Base-by-base conservation (phyloP, 148 eudicot species). In the Dysphania ambrosioides region DNA sequence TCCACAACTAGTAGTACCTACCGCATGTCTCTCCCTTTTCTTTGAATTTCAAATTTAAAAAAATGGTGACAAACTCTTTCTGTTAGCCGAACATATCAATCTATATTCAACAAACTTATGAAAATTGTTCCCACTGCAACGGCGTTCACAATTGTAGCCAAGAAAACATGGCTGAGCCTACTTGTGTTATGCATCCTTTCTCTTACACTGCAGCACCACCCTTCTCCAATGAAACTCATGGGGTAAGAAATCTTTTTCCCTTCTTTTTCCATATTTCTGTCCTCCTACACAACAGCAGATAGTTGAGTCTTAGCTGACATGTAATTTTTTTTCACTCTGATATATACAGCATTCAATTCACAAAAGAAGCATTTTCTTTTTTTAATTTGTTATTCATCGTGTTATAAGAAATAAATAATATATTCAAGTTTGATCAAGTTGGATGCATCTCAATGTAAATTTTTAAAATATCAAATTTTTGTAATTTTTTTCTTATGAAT, bases 121-220 rank as follows among this genome's bases (percentile, higher is more conserved):
- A 51, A 62, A 72, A 51, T n/a, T 65, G 40, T 36, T 60, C 36
- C 34, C 31, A 21, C 60, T 10, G 36, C 9, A 23, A 36, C 3
- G 12, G 23, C 3, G 12, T 36, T 66, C 9, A 8, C 31, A 40
- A 38, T 58, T 59, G 36, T 36, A 59, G 51, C 66, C 5, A 47
- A 56, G 12, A 27, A 19, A 6, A n/a, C 57, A 86, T 89, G 93
- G 89, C 82, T 49, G 89, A 89, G 19, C 57, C 91, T 55, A 70
- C 91, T 44, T 89, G 91, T 84, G 64, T 89, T 24, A 38, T 87
- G 81, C 83, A 73, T 73, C 78, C 90, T 24, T 83, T 85, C 76
- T 83, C 93, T 61, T 82, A 79, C 78, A 64, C 89, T 72, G 75
- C 78, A 36, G 75, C 78, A 36, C 73, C 78, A 21, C 24, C 24